phyloP scores from a whole-genome alignment of 345 rosid species.

The Pugionium cornutum region DNA sequence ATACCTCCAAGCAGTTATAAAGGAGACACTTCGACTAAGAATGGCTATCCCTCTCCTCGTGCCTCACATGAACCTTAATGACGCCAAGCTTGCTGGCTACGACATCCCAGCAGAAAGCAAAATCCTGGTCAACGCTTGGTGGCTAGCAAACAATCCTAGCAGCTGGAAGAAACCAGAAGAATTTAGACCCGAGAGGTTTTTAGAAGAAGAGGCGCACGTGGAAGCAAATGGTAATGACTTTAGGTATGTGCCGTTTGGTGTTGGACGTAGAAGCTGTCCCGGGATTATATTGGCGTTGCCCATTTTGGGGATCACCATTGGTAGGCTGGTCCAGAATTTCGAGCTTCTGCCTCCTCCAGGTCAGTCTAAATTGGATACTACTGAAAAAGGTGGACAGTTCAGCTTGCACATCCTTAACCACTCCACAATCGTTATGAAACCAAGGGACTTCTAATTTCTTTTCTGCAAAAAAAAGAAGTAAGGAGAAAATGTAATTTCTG shows the following conservation, averaged over 20 bases:
- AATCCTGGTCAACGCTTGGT: slow-evolving; percentile 91
- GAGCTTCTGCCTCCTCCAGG: slow-evolving; percentile 95
- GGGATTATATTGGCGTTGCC: slow-evolving; percentile 96
- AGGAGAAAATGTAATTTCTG: no score
- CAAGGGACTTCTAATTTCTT: slow-evolving; percentile 48
- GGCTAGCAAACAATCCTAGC: slow-evolving; percentile 90
- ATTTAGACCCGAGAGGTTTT: slow-evolving; percentile 94
- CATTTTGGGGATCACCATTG: slow-evolving; percentile 82
- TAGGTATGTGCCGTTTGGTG: slow-evolving; percentile 91
- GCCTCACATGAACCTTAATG: slow-evolving; percentile 96
- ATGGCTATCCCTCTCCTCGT: slow-evolving; percentile 98
- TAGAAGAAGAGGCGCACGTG: slow-evolving; percentile 87
- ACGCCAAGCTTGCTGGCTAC: slow-evolving; percentile 78
- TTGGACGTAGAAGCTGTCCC: slow-evolving; percentile 95
- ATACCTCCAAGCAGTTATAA: slow-evolving; percentile 89
- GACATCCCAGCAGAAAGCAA: slow-evolving; percentile 98
- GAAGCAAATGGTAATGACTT: slow-evolving; percentile 94
- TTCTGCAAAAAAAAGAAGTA: neutral
- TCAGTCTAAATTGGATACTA: slow-evolving; percentile 69
- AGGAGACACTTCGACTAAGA: slow-evolving; percentile 88
- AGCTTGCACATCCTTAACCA: slow-evolving; percentile 93
- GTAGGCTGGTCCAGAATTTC: slow-evolving; percentile 90
- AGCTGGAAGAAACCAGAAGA: slow-evolving; percentile 87
- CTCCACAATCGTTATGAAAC: slow-evolving; percentile 88
- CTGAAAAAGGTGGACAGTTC: slow-evolving; percentile 95